phyloP scores from a whole-genome alignment of 2,329 filamentous ascomycete species.

The Monosporascus ibericus region DNA sequence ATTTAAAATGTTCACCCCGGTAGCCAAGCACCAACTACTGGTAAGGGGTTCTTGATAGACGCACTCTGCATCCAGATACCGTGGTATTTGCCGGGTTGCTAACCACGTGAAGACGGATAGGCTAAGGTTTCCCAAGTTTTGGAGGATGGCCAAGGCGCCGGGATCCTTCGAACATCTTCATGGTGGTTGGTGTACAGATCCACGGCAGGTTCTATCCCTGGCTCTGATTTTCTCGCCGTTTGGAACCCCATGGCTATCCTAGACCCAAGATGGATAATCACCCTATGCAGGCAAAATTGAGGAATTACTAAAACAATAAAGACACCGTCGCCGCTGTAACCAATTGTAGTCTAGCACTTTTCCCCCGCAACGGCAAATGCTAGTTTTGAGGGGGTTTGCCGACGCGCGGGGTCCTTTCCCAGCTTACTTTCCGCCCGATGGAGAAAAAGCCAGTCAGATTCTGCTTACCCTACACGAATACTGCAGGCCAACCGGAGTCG shows the following conservation, averaged over 20 bases:
- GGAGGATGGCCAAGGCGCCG: background rate
- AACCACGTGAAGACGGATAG: background rate
- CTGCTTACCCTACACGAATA: background rate
- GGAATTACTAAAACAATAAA: background rate
- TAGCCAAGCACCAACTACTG: background rate
- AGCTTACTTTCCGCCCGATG: background rate
- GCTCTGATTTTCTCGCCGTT: background rate
- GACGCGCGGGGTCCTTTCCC: background rate
- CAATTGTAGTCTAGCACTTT: background rate
- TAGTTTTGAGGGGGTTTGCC: background rate
- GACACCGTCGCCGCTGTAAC: background rate
- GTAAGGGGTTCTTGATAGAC: background rate
- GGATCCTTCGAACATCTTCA: background rate
- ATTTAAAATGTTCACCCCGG: background rate
- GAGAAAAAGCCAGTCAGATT: background rate
- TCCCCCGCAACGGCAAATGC: background rate
- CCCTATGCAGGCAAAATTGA: background rate
- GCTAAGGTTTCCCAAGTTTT: background rate
- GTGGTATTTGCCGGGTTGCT: background rate
- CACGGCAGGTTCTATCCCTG: background rate
- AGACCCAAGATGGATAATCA: background rate
- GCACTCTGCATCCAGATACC: too few species aligned
- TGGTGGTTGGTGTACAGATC: background rate
- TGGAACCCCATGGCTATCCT: background rate
- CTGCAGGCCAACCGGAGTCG: background rate